Base-by-base conservation (phyloP, 2,329 filamentous ascomycete species). In the Domatiomyces globalis region DNA sequence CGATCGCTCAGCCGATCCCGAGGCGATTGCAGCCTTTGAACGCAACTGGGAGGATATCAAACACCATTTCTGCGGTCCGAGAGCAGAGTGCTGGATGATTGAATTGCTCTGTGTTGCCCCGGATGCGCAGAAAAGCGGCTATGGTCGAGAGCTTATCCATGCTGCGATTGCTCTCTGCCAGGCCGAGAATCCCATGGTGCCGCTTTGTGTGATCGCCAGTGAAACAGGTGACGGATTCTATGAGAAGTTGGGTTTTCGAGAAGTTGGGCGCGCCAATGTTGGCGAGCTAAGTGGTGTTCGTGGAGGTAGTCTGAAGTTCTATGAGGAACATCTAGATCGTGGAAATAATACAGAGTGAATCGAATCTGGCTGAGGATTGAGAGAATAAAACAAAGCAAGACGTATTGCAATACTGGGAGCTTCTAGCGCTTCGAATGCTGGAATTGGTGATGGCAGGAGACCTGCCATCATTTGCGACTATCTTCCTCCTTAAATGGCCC, bases 191-290 rank as follows among this genome's bases (percentile, higher is more conserved):
- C 60, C 10, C 69, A 72, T 9, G 61, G 60, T 0, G 55, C 72
- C n/a, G 62, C 63, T 51, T 64, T 67, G 6, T 70, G 66, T 72
- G 0, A 58, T 69, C 9, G 62, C 65, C 25, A 64, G 65, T 5
- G 54, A 63, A 1, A 64, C 61, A 1, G 70, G 64, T 9, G 66
- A 70, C 10, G 59, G 45, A 0, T 73, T 72, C 45, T 72, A 70
- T 51, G 46, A 60, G 8, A 58, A 54, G 17, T 59, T 59, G 49
- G 64, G 65, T 8, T 69, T 65, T 51, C 61, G 63, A 17, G 60
- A 64, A 5, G 60, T 65, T 2, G 67, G 66, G 3, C 62, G 58
- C 45, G 61, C 61, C 5, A 63, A 56, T n/a, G 58, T 63, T 22
- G 66, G 66, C 9, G 63, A 63, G 10, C 45, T 69, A 46, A 57